Evolutionary conservation across 208 protist genomes (phyloP), one percentile per base, ranked within the genome.

Genomic region (Tritrichomonas musculus): DNA sequence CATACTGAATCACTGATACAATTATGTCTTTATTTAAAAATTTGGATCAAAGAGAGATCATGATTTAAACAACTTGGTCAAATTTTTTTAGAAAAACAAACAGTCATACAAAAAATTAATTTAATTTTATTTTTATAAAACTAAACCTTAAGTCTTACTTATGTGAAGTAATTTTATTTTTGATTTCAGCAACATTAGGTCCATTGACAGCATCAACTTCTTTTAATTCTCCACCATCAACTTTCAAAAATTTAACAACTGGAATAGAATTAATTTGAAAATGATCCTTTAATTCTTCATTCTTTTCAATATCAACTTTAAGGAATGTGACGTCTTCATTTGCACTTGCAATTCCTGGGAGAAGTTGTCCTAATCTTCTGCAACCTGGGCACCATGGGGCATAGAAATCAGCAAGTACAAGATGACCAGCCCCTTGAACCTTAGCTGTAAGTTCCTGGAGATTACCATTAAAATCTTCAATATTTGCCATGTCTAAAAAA

Each of bases 261-360:
- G 77, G 77, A 13, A 88, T 44, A 33, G 77, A 53, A 33, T 41
- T 53, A 33, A 47, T 8, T 44, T 57, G 27, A 17, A 88, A 88
- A 39, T 53, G 47, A 36, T n/a, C 33, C 27, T 36, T 27, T 27
- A 47, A 33, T 20, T 57, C 77, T 88, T 88, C 27, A 30, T 53
- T 57, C 47, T 88, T n/a, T n/a, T 84, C 73, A 20, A 84, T 84
- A 53, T 84, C 44, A 53, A 84, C 22, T 84, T 84, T 84, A n/a
- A 84, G 14, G 25, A 84, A 84, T 84, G 5, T 49, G n/a, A 53
- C 41, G 22, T 53, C 22, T 53, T 11, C 41, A 4, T 49, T 49
- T 1, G 49, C 73, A 25, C 22, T 30, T n/a, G 73, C 73, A n/a
- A 84, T 53, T 22, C 2, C 73, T 84, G 73, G 73, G 20, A 84